Percentiles rank a stretch among this genome's conserved stretches.
These are phyloP conservation scores for Colletotrichum filicis DNA, from an alignment of 2,329 filamentous ascomycete species.

Conservation along the genomic window DNA sequence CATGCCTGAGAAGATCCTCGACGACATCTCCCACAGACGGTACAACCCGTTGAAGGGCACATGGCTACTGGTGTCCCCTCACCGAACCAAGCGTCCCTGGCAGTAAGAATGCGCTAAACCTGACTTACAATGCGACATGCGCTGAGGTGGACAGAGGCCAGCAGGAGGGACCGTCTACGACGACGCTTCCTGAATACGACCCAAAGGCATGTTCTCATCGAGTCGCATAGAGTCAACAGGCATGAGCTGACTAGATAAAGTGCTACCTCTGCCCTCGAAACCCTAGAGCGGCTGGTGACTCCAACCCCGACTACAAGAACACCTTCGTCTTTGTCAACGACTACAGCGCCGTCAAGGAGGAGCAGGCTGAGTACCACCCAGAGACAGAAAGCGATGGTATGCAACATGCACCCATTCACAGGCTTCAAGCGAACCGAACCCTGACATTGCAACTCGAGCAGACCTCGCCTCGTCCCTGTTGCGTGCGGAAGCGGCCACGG, in stretches of 20 bases:
- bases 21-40: constrained; percentile 96
- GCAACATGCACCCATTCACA: rapidly evolving
- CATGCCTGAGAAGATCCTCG: constrained; percentile 82
- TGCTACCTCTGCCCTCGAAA: constrained; percentile 98
- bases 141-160: constrained; percentile 68
- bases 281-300: constrained; percentile 84
- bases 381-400: constrained; percentile 50
- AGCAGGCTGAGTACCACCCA: constrained; percentile 80
- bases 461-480: constrained; percentile 82
- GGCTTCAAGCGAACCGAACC: background rate
- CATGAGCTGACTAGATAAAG: constrained; percentile 49
- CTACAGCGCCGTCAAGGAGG: constrained; percentile 95
- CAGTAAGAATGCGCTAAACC: constrained; percentile 71
- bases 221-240: background rate
- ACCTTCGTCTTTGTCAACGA: constrained; percentile 98
- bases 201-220: constrained; percentile 62
- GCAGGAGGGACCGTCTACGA: constrained; percentile 77
- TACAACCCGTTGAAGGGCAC: constrained; percentile 92
- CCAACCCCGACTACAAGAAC: constrained; percentile 85
- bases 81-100: constrained; percentile 97
- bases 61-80: constrained; percentile 94
- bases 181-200: constrained; percentile 82
- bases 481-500: constrained; percentile 85
- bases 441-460: constrained; percentile 44
- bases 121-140: constrained; percentile 5